These are phyloP conservation scores for Colletotrichum lindemuthianum DNA, from an alignment of 2,329 filamentous ascomycete species.

Conservation along the genomic window DNA sequence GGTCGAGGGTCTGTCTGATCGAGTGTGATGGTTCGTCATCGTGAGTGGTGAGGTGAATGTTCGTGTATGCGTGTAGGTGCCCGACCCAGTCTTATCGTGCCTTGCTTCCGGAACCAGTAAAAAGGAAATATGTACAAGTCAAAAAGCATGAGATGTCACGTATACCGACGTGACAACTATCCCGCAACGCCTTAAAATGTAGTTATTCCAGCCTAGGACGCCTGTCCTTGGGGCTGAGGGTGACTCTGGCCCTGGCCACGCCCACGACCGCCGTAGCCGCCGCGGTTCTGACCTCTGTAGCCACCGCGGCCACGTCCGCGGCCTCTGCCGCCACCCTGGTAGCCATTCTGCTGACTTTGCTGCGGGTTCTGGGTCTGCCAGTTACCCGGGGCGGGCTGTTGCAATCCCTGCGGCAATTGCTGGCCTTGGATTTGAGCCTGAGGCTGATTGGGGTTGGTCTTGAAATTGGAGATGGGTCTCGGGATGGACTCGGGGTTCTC, in stretches of 20 bases:
- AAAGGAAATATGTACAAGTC: conserved; percentile 39
- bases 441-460: conserved; percentile 43
- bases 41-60: conserved; percentile 24
- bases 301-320: conserved; percentile 39
- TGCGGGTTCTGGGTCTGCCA: conserved; percentile 45
- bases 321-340: conserved; percentile 45
- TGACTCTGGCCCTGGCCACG: conserved; percentile 37
- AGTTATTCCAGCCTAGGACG: conserved; percentile 42
- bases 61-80: conserved; percentile 26
- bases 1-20: conserved; percentile 25
- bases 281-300: conserved; percentile 36
- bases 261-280: conserved; percentile 29
- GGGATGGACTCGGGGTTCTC: conserved; percentile 96
- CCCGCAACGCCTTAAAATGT: conserved; percentile 31
- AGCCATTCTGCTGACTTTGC: conserved; percentile 42
- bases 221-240: conserved; percentile 39
- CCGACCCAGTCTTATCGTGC: conserved; percentile 36
- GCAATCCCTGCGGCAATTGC: conserved; percentile 39
- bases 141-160: conserved; percentile 31
- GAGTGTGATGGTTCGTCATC: conserved; percentile 31
- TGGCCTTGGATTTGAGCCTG: conserved; percentile 38
- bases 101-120: conserved; percentile 18
- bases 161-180: conserved; percentile 26
- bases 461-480: conserved; percentile 72
- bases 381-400: conserved; percentile 40